Conservation (phyloP, 495 filamentous ascomycete species). For the Tuber indicum region DNA sequence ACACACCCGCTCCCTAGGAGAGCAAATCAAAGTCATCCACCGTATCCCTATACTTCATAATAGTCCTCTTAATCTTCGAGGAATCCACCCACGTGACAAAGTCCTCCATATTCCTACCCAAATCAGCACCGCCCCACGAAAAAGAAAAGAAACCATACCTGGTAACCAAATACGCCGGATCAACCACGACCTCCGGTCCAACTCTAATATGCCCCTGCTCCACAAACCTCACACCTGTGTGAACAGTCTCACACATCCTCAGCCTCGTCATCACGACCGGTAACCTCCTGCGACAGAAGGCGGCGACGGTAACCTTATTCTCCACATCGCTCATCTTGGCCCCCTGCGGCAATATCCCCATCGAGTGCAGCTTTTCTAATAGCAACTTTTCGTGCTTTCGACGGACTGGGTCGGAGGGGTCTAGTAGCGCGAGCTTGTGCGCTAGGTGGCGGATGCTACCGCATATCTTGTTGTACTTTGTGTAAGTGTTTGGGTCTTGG, state of each 20-base stretch:
- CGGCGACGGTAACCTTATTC: constrained; percentile 74
- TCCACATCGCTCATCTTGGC: constrained; percentile 76
- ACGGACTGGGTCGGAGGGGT: constrained; percentile 67
- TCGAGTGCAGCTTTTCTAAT: constrained; percentile 80
- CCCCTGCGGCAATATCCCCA: constrained; percentile 72
- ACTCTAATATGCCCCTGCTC: constrained; percentile 95
- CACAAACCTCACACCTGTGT: constrained; percentile 73
- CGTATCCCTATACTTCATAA: constrained; percentile 88
- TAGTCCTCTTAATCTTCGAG: constrained; percentile 93
- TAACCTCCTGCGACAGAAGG: constrained; percentile 71
- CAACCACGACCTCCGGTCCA: constrained; percentile 81
- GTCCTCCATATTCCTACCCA: constrained; percentile 77
- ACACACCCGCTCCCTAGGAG: constrained; percentile 40
- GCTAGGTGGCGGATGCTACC: constrained; percentile 82
- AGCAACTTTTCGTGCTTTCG: constrained; percentile 73
- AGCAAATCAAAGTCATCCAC: constrained; percentile 94
- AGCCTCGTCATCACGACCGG: constrained; percentile 81
- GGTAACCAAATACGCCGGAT: constrained; percentile 71
- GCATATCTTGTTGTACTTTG: constrained; percentile 79
- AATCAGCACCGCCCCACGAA: constrained; percentile 1
- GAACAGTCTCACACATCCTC: constrained; percentile 82
- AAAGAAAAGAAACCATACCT: constrained; percentile 41
- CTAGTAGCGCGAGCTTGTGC: constrained; percentile 73
- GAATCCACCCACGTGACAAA: constrained; percentile 95
- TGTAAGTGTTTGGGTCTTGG: constrained; percentile 76